Evolutionary conservation across 257 asterid genomes (phyloP).

Genomic region (Penstemon barbatus): DNA sequence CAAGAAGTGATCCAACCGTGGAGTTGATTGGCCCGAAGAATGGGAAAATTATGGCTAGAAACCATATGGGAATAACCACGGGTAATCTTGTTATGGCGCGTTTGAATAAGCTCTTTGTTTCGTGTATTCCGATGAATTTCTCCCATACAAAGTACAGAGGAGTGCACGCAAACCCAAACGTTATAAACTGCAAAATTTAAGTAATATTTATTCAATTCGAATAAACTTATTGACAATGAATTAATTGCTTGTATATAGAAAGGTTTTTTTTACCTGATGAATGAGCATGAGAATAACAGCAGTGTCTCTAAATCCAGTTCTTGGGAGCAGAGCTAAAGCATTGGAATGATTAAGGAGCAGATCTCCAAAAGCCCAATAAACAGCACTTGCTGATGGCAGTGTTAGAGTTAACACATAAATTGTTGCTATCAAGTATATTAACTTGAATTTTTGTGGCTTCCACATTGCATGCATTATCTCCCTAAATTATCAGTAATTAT

Average conservation of each 20-base stretch:
- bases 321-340: slow-evolving; percentile 79
- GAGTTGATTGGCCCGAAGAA: slow-evolving; percentile 87
- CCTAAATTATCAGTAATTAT: slow-evolving; percentile 31
- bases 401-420: slow-evolving; percentile 75
- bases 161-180: slow-evolving; percentile 88
- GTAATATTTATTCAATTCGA: too few species aligned
- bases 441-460: slow-evolving; percentile 88
- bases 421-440: slow-evolving; percentile 70
- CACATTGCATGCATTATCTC: slow-evolving; percentile 95
- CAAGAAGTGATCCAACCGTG: slow-evolving; percentile 83
- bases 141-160: slow-evolving; percentile 89
- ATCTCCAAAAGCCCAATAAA: slow-evolving; percentile 91
- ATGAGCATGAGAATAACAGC: slow-evolving; percentile 90
- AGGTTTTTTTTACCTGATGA: slow-evolving; percentile 64
- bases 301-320: slow-evolving; percentile 67
- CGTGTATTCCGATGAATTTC: slow-evolving; percentile 70
- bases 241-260: too few species aligned
- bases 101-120: slow-evolving; percentile 67
- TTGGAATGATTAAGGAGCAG: slow-evolving; percentile 62
- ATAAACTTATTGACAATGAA: not conserved
- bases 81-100: slow-evolving; percentile 75
- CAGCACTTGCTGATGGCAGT: slow-evolving; percentile 86
- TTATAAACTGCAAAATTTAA: slow-evolving; percentile 56
- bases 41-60: slow-evolving; percentile 74
- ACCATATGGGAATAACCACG: slow-evolving; percentile 83